Evolutionary conservation across 345 rosid species (phyloP), one percentile per base, ranked within the genome.

Genomic region (Corchorus olitorius): DNA sequence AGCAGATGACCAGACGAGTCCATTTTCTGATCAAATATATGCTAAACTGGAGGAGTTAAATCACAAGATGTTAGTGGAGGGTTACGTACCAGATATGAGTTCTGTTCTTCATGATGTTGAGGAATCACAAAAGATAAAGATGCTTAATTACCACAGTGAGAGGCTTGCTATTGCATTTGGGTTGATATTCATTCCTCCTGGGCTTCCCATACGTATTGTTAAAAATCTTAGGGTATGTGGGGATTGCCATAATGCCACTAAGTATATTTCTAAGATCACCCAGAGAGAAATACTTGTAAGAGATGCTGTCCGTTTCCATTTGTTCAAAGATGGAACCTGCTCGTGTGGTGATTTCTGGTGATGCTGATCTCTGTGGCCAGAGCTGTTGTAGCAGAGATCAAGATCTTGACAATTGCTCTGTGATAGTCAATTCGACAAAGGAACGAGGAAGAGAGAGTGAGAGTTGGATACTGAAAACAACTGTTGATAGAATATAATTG

Each of bases 341-440:
- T 95, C 97, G 35, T 95, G 98, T 4, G 96, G 97, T 77, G 98
- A 95, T 86, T 95, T 95, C 83, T 93, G 99, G 99, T 95, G 84
- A 91, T 75, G 75, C 19, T 54, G 59, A 65, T 58, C 20, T 78
- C 78, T 65, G 55, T 20, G 66, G 64, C 65, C 48, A 55, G 55
- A 76, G 33, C 67, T 53, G 53, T 35, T 27, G 17, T 27, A 46
- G 71, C 54, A 33, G 70, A 65, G 10, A 19, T 12, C 54, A 15
- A 52, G 48, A 56, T 41, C 65, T 45, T 27, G 16, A 69, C 59
- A 3, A n/a, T 69, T 46, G 27, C 27, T 27, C 27, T 27, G 27
- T 27, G 60, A 8, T 56, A 33, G 19, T 56, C 61, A 19, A 19
- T 56, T 56, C 33, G 2, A 56, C 2, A 12, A 19, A 27, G 27